Conservation (phyloP, 805 yeast species). For the Starmera caribaea region DNA sequence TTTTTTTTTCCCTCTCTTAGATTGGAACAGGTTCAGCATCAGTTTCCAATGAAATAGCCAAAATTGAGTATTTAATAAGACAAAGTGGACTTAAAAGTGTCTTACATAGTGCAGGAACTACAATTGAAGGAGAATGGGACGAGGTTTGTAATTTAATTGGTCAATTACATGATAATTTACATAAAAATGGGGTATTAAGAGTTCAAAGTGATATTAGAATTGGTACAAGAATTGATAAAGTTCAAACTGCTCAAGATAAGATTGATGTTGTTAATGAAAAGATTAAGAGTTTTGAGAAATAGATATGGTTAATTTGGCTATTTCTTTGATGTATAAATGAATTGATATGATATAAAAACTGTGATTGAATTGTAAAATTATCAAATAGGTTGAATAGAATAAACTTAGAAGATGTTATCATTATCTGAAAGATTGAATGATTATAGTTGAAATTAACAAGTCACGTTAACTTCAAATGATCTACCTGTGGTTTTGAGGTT, state of each 20-base stretch:
- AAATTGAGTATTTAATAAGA: constrained; percentile 55
- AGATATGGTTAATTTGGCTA: background rate
- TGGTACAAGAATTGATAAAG: constrained; percentile 75
- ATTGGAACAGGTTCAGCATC: constrained; percentile 75
- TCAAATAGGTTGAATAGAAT: no score
- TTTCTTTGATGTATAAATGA: no score
- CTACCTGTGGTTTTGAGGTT: no score
- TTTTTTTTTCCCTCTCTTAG: constrained; percentile 18
- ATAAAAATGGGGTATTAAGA: constrained; percentile 62
- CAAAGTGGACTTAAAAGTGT: constrained; percentile 55
- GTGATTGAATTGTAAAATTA: no score
- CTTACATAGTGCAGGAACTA: constrained; percentile 87
- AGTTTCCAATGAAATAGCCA: constrained; percentile 72
- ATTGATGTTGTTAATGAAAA: constrained; percentile 54
- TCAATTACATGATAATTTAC: constrained; percentile 62
- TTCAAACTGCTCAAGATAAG: constrained; percentile 65
- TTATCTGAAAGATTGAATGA: no score
- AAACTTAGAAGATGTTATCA: no score
- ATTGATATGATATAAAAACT: no score
- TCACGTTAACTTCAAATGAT: no score
- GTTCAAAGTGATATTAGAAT: constrained; percentile 81
- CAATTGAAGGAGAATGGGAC: constrained; percentile 88
- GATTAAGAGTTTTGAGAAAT: constrained; percentile 10
- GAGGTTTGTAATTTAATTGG: constrained; percentile 78
- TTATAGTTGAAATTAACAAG: no score